Conservation (phyloP, 2,329 filamentous ascomycete genomes). For the Aspergillus niger region DNA sequence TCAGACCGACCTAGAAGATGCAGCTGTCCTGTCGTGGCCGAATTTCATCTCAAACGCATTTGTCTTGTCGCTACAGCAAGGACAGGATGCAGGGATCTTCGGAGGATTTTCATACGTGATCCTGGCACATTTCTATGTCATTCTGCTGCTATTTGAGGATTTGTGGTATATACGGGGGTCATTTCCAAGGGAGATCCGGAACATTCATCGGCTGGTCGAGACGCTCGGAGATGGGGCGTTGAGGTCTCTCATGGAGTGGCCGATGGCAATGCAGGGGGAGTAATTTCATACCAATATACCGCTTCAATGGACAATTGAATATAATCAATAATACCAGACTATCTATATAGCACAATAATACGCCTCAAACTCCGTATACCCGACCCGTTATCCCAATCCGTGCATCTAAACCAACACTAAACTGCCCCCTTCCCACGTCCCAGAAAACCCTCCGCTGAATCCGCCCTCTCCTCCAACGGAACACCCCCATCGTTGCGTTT, state of each 20-base stretch:
- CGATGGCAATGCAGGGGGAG: neutral
- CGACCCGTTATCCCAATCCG: neutral
- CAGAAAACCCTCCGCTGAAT: neutral
- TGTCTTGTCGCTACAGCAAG: conserved; percentile 11
- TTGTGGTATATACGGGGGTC: conserved; percentile 7
- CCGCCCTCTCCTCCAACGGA: neutral
- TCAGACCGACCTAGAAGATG: conserved; percentile 22
- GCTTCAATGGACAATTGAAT: too few species aligned
- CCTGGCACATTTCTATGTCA: conserved; percentile 23
- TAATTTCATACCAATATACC: too few species aligned
- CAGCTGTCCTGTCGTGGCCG: conserved; percentile 22
- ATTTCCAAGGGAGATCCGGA: conserved; percentile 10
- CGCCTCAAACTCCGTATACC: neutral
- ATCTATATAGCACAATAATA: too few species aligned
- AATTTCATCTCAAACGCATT: conserved; percentile 15
- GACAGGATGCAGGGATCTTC: neutral
- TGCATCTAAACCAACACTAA: neutral
- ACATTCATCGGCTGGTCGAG: neutral
- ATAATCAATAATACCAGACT: too few species aligned
- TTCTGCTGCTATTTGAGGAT: conserved; percentile 3
- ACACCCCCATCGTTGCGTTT: neutral
- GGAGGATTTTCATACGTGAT: conserved; percentile 16
- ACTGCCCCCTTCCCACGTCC: too few species aligned
- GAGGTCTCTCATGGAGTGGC: conserved; percentile 10
- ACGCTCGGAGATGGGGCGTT: neutral